phyloP scores from a whole-genome alignment of 139 green algal genomes.

The Tetradesmus obliquus region DNA sequence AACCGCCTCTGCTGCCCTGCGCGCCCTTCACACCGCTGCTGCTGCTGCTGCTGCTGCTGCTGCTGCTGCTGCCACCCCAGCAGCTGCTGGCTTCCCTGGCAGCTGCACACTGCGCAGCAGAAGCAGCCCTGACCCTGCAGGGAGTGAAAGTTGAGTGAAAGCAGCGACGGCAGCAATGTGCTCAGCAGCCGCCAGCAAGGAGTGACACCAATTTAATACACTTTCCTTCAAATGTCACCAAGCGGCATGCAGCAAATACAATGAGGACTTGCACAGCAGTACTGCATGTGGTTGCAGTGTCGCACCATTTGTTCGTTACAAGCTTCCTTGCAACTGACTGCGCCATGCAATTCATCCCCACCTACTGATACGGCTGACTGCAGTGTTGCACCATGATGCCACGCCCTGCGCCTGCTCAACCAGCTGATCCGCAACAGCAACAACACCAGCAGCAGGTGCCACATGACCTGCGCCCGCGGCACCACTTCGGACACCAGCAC shows the following conservation, averaged over 20 bases:
- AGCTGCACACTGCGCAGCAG: neutral
- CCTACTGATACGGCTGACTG: conserved; percentile 6
- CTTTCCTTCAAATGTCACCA: too few relatives aligned
- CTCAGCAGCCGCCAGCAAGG: too few relatives aligned
- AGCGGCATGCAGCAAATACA: too few relatives aligned
- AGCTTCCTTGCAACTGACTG: neutral
- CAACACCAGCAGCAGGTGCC: neutral
- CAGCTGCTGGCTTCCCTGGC: neutral
- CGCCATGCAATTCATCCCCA: neutral
- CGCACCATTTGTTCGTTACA: too few relatives aligned
- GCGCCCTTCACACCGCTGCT: neutral
- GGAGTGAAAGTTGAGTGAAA: neutral
- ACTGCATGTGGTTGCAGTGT: too few relatives aligned
- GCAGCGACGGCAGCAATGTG: too few relatives aligned
- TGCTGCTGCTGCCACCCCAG: neutral
- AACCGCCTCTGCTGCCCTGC: neutral
- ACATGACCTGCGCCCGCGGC: neutral
- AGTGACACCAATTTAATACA: too few relatives aligned
- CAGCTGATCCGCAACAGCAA: neutral
- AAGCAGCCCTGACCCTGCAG: neutral
- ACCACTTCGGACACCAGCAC: neutral
- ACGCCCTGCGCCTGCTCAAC: neutral
- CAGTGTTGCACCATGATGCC: neutral
- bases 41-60: neutral
- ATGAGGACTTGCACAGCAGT: too few relatives aligned